Percentiles rank a stretch among this genome's conserved stretches.
Evolutionary conservation across 2,329 filamentous ascomycete species (phyloP).

Genomic region (Talaromyces sp.): DNA sequence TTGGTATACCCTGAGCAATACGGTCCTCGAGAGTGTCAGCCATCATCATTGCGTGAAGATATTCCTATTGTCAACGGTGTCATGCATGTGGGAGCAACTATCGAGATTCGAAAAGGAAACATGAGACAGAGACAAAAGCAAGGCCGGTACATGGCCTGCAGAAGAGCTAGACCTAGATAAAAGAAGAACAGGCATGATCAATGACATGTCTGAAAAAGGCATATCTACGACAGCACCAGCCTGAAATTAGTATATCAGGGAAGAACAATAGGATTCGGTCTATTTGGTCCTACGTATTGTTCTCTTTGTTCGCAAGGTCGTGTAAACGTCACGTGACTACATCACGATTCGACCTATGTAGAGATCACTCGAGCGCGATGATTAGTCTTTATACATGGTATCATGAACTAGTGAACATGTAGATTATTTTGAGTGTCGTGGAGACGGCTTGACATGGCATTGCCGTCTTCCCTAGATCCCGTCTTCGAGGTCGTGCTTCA

Average conservation of each 20-base stretch:
- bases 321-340: slow-evolving; percentile 9
- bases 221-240: neutral
- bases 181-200: slow-evolving; percentile 1
- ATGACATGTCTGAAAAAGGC: neutral
- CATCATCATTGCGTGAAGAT: neutral
- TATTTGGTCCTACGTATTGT: slow-evolving; percentile 15
- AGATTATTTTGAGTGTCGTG: neutral
- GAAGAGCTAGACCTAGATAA: neutral
- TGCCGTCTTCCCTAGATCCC: neutral
- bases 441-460: neutral
- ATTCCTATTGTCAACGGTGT: neutral
- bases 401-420: neutral
- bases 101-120: neutral
- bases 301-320: slow-evolving; percentile 9
- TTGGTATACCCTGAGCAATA: neutral
- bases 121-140: neutral
- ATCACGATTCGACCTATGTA: neutral
- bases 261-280: slow-evolving; percentile 16
- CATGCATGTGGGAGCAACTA: neutral
- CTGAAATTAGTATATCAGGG: neutral
- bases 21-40: neutral
- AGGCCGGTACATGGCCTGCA: neutral
- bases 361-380: neutral
- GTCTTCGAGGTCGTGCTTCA: neutral
- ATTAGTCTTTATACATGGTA: slow-evolving; percentile 10